Percentiles rank a stretch among this genome's conserved stretches.
Conservation (phyloP, 2,329 filamentous ascomycete species). For the Proliferodiscus dingleyae region DNA sequence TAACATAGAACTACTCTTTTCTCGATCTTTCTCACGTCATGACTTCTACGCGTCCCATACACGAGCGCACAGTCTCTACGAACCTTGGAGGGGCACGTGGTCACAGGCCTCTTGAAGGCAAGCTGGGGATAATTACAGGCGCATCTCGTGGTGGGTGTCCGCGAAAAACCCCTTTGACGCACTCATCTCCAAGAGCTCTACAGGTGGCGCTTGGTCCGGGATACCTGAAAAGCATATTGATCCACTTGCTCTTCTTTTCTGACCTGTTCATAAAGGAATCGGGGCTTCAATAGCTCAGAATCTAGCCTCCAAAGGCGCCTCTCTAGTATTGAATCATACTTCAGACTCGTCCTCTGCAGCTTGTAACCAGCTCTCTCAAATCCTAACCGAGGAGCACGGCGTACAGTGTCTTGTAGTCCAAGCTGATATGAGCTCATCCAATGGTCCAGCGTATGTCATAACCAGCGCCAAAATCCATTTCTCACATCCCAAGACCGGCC, state of each 20-base stretch:
- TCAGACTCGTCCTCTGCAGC: constrained; percentile 52
- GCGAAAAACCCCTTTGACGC: no score
- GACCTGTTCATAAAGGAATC: constrained; percentile 53
- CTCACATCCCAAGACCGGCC: constrained; percentile 37
- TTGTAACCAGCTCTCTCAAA: constrained; percentile 48
- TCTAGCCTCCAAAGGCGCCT: constrained; percentile 63
- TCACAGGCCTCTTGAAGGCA: constrained; percentile 55
- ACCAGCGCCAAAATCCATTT: constrained; percentile 55
- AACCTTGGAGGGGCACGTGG: constrained; percentile 14
- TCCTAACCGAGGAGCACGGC: constrained; percentile 52
- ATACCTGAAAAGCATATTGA: no score
- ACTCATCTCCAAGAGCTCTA: no score
- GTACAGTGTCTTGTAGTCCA: constrained; percentile 60
- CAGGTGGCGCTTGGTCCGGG: no score
- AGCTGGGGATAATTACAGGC: constrained; percentile 74
- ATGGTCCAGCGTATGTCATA: constrained; percentile 56
- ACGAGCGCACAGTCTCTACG: constrained; percentile 14
- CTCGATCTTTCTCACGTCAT: constrained; percentile 4
- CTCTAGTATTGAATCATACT: constrained; percentile 61
- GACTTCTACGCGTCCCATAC: constrained; percentile 6
- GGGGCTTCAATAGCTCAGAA: constrained; percentile 60
- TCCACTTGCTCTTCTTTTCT: not conserved
- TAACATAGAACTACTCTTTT: no score
- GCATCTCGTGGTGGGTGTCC: constrained; percentile 62
- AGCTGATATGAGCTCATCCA: constrained; percentile 63